These are phyloP conservation scores for Ogataea thermomethanolica DNA, from an alignment of 805 yeast species.

Conservation along the genomic window DNA sequence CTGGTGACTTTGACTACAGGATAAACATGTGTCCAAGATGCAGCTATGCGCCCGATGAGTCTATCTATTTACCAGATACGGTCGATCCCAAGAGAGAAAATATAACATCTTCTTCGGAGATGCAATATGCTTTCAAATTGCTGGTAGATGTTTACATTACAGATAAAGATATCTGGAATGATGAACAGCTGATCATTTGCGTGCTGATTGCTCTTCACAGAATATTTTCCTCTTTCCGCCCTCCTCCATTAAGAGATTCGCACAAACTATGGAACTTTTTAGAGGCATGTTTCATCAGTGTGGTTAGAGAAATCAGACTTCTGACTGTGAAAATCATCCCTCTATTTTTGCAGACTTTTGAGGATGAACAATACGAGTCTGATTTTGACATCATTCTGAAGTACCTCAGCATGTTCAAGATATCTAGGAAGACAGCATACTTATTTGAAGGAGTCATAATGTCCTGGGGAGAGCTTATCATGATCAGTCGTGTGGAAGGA, in stretches of 20 bases:
- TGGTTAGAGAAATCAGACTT: slow-evolving; percentile 54
- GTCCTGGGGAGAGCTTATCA: slow-evolving; percentile 64
- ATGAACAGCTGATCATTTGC: slow-evolving; percentile 37
- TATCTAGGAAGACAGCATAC: slow-evolving; percentile 32
- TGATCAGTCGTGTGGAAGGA: slow-evolving; percentile 57
- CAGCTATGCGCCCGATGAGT: slow-evolving; percentile 23
- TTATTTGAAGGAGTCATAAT: slow-evolving; percentile 57
- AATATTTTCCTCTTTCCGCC: slow-evolving; percentile 50
- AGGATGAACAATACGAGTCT: slow-evolving; percentile 38
- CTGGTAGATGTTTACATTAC: slow-evolving; percentile 26
- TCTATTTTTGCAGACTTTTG: slow-evolving; percentile 41
- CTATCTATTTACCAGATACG: slow-evolving; percentile 13
- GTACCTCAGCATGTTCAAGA: slow-evolving; percentile 40
- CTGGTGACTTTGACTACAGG: slow-evolving; percentile 34
- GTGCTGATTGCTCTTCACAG: slow-evolving; percentile 44
- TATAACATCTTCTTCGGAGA: slow-evolving; percentile 14
- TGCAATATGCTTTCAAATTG: slow-evolving; percentile 27
- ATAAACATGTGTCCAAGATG: slow-evolving; percentile 38
- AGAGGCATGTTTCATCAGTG: slow-evolving; percentile 36
- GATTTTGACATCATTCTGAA: slow-evolving; percentile 45
- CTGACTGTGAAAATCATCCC: slow-evolving; percentile 53
- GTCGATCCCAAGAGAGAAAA: slow-evolving; percentile 32
- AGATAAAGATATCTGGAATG: slow-evolving; percentile 17
- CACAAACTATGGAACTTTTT: slow-evolving; percentile 39
- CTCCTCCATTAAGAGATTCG: slow-evolving; percentile 37